phyloP scores from a whole-genome alignment of 371 early-diverging fungal species.

The Enteropsectra breve region DNA sequence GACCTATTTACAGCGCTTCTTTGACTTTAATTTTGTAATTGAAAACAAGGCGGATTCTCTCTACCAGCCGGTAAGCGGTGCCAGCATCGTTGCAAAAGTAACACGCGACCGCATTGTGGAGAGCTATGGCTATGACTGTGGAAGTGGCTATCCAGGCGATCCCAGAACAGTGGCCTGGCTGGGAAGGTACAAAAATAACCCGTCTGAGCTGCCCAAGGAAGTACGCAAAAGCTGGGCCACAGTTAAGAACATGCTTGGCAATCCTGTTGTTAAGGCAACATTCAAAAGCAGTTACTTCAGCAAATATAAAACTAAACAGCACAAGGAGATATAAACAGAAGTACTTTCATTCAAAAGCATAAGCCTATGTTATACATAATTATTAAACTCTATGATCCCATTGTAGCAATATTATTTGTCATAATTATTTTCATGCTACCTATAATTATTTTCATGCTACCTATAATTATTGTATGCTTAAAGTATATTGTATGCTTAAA shows the following conservation, averaged over 20 bases:
- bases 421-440: too few species aligned
- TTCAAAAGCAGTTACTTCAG: too few species aligned
- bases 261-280: too few species aligned
- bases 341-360: too few species aligned
- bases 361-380: too few species aligned
- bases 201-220: conserved; percentile 81
- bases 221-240: conserved; percentile 93
- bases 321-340: too few species aligned
- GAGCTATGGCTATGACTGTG: conserved; percentile 63
- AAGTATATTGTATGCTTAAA: too few species aligned
- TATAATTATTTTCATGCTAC: too few species aligned
- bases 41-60: conserved; percentile 85
- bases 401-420: too few species aligned
- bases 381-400: too few species aligned
- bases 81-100: conserved; percentile 93
- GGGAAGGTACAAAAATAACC: conserved; percentile 65
- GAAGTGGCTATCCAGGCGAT: conserved; percentile 91
- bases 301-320: too few species aligned
- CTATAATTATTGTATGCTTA: too few species aligned
- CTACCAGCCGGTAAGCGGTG: conserved; percentile 90
- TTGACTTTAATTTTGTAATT: conserved; percentile 65
- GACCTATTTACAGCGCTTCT: conserved; percentile 66
- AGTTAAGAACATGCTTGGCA: conserved; percentile 62
- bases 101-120: conserved; percentile 67
- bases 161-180: conserved; percentile 83